phyloP scores from a whole-genome alignment of 768 basidiomycete genomes.

The Dendrothele bispora region DNA sequence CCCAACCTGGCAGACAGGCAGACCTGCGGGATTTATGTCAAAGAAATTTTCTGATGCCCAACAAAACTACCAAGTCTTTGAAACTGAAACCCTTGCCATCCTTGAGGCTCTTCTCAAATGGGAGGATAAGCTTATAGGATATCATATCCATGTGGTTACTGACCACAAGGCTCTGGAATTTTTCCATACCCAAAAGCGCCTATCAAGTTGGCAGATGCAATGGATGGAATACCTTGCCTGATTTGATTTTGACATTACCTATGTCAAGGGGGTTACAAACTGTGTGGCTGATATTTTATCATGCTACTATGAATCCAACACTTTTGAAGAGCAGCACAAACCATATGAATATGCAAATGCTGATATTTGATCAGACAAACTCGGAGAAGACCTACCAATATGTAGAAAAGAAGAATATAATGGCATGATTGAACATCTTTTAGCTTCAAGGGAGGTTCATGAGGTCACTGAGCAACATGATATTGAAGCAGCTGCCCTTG shows the following conservation, averaged over 20 bases:
- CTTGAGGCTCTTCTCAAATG: constrained; percentile 27
- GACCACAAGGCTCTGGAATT: constrained; percentile 23
- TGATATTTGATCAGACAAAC: constrained; percentile 9
- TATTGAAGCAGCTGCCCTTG: not conserved
- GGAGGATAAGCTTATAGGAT: constrained; percentile 30
- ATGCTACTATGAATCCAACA: constrained; percentile 9
- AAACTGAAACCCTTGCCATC: constrained; percentile 22
- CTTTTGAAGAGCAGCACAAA: not conserved
- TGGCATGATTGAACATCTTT: no score
- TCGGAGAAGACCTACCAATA: constrained; percentile 5
- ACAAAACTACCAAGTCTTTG: constrained; percentile 26
- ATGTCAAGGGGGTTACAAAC: constrained; percentile 11
- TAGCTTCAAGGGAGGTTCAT: no score
- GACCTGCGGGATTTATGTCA: constrained; percentile 28
- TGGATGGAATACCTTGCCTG: no score
- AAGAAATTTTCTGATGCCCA: constrained; percentile 26
- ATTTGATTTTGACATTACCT: constrained; percentile 10
- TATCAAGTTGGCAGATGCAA: no score
- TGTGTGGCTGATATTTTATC: constrained; percentile 10
- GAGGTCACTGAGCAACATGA: no score
- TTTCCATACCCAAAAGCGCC: no score
- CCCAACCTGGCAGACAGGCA: constrained; percentile 17
- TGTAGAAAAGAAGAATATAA: not conserved
- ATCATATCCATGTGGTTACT: constrained; percentile 18
- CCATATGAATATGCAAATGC: constrained; percentile 7